These are phyloP conservation scores for Penicillium hesseltinei DNA, from an alignment of 2,329 filamentous ascomycete genomes.

Conservation along the genomic window DNA sequence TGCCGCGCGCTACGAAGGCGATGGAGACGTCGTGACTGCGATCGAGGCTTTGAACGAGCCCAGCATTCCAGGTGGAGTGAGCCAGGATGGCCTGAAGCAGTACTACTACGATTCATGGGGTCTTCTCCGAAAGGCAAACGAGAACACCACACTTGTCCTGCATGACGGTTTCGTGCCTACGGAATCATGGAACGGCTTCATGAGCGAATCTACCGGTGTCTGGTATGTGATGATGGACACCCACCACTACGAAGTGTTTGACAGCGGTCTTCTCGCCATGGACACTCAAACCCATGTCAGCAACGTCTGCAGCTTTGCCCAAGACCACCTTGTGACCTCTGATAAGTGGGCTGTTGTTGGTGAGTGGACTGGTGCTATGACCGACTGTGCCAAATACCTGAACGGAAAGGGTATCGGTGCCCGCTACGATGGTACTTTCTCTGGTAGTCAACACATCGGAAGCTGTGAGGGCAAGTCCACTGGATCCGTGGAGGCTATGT, in stretches of 20 bases:
- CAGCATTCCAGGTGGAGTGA: conserved; percentile 38
- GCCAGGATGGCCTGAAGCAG: conserved; percentile 48
- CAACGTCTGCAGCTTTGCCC: conserved; percentile 55
- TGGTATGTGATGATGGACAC: conserved; percentile 62
- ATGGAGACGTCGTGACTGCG: conserved; percentile 58
- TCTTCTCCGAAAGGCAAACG: conserved; percentile 45
- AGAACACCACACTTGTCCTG: conserved; percentile 54
- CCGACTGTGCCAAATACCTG: conserved; percentile 54
- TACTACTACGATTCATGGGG: conserved; percentile 57
- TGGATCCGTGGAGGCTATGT: conserved; percentile 47
- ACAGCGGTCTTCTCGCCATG: conserved; percentile 34
- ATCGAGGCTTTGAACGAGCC: conserved; percentile 50
- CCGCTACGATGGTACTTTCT: conserved; percentile 56
- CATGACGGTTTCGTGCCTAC: conserved; percentile 50
- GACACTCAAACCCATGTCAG: conserved; percentile 54
- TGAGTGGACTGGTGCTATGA: conserved; percentile 68
- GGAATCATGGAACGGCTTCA: conserved; percentile 60
- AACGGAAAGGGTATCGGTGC: conserved; percentile 60
- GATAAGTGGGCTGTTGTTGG: conserved; percentile 69
- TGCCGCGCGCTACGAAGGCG: conserved; percentile 56
- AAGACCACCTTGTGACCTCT: conserved; percentile 47
- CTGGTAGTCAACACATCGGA: conserved; percentile 50
- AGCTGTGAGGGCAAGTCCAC: conserved; percentile 53
- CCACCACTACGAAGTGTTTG: conserved; percentile 55
- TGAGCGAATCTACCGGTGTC: conserved; percentile 47